phyloP scores from a whole-genome alignment of 345 rosid species.

The Eucalyptus viminalis region DNA sequence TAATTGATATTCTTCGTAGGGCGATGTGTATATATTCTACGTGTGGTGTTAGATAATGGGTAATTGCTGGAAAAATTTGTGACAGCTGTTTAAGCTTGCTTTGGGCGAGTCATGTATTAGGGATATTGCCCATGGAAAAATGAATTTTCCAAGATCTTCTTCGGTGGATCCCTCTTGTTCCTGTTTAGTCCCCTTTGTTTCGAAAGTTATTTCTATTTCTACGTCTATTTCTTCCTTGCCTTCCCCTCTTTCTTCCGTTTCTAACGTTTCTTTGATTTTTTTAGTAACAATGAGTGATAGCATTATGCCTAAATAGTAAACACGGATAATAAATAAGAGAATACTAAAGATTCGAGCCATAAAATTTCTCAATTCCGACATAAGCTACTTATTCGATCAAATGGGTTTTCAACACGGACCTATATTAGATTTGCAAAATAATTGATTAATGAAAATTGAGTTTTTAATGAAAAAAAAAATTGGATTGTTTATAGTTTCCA shows the following conservation, averaged over 20 bases:
- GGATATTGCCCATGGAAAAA: background rate
- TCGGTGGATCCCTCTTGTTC: too few species aligned
- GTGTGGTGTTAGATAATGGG: background rate
- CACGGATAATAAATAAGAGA: rapidly evolving
- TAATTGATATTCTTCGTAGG: background rate
- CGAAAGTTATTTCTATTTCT: too few species aligned
- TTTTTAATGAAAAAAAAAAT: background rate
- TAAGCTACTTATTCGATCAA: too few species aligned
- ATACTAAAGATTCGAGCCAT: too few species aligned
- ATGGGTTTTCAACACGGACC: too few species aligned
- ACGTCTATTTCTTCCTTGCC: too few species aligned
- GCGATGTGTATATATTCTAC: background rate
- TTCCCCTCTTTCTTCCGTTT: too few species aligned
- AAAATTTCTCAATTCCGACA: too few species aligned
- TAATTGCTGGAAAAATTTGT: background rate
- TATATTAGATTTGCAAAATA: background rate
- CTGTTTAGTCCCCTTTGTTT: too few species aligned
- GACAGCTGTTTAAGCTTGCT: background rate
- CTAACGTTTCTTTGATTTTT: too few species aligned
- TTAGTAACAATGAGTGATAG: too few species aligned
- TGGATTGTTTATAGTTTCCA: background rate
- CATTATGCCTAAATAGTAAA: too few species aligned
- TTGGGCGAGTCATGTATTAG: background rate
- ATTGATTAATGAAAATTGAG: background rate
- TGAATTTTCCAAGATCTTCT: background rate